These are phyloP conservation scores for Fusarium sp. DNA, from an alignment of 2,329 filamentous ascomycete species.

Conservation along the genomic window DNA sequence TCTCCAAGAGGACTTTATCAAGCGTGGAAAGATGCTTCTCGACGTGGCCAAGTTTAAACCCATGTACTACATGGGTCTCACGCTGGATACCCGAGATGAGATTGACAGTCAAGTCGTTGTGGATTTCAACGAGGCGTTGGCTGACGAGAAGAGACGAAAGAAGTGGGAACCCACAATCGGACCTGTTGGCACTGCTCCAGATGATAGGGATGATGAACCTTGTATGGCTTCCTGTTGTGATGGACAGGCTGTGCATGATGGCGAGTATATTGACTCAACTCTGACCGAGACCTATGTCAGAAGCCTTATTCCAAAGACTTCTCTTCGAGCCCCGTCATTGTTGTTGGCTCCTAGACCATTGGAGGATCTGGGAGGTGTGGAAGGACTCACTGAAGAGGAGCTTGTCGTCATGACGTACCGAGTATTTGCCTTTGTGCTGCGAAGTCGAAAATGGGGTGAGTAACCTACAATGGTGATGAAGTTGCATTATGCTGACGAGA, in stretches of 20 bases:
- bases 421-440: constrained; percentile 50
- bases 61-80: constrained; percentile 46
- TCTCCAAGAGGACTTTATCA: constrained; percentile 30
- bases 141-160: constrained; percentile 9
- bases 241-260: background rate
- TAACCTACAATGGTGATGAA: background rate
- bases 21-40: constrained; percentile 38
- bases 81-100: constrained; percentile 40
- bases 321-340: background rate
- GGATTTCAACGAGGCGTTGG: constrained; percentile 44
- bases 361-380: background rate
- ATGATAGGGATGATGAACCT: background rate
- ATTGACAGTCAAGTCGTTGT: constrained; percentile 49
- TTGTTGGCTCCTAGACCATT: background rate
- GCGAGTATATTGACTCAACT: background rate
- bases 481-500: background rate
- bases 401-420: constrained; percentile 48
- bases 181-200: background rate
- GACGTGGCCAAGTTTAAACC: constrained; percentile 33
- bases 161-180: background rate
- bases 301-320: background rate
- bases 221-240: background rate
- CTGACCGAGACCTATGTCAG: background rate
- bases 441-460: constrained; percentile 50
- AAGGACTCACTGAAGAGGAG: constrained; percentile 37